Evolutionary conservation across 371 early-diverging fungal species (phyloP).

Genomic region (Apophysomyces trapeziformis): DNA sequence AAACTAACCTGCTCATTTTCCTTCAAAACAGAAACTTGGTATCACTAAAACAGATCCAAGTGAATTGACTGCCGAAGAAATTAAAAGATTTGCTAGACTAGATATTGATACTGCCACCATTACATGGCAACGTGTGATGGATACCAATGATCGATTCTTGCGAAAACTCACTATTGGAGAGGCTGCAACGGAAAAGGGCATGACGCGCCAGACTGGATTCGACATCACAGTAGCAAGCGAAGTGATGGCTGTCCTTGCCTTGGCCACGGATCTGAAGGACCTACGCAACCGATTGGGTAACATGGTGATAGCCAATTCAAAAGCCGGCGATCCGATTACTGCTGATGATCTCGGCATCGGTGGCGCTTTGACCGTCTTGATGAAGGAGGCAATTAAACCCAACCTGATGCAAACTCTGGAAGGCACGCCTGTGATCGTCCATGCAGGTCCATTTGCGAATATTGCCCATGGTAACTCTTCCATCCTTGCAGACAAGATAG

Average conservation of each 20-base stretch:
- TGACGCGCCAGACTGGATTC: constrained; percentile 85
- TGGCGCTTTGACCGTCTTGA: constrained; percentile 91
- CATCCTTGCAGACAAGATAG: constrained; percentile 90
- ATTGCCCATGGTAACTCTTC: constrained; percentile 96
- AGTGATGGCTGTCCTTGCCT: constrained; percentile 94
- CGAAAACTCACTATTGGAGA: constrained; percentile 85
- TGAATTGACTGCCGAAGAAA: constrained; percentile 77
- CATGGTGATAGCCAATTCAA: constrained; percentile 89
- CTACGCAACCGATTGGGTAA: constrained; percentile 92
- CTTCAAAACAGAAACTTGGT: constrained; percentile 61
- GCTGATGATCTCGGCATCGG: constrained; percentile 93
- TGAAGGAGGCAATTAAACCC: constrained; percentile 96
- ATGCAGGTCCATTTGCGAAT: constrained; percentile 97
- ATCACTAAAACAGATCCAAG: constrained; percentile 77
- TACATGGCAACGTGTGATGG: constrained; percentile 94
- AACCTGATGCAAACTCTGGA: constrained; percentile 97
- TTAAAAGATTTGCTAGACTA: constrained; percentile 75
- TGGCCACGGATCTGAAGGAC: constrained; percentile 82
- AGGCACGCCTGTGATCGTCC: constrained; percentile 95
- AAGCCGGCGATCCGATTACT: constrained; percentile 85
- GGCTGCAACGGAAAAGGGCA: constrained; percentile 81
- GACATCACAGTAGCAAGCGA: constrained; percentile 95
- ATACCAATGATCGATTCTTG: constrained; percentile 93
- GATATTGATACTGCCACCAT: constrained; percentile 90
- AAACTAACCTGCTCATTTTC: neutral